Evolutionary conservation across 2,329 filamentous ascomycete species (phyloP).

Genomic region (Beauveria sp.): DNA sequence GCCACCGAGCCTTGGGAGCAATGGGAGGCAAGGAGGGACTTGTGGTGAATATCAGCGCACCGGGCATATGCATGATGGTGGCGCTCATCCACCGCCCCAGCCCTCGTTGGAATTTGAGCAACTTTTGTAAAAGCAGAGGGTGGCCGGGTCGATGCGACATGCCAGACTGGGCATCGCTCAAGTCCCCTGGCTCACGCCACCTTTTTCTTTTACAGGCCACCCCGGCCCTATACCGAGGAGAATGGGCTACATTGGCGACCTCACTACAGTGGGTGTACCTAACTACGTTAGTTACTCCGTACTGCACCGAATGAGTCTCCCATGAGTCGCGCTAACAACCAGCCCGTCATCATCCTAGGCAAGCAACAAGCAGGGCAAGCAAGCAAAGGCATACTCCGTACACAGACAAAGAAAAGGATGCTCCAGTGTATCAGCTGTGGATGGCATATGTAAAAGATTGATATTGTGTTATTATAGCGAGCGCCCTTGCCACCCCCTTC

Average conservation of each 20-base stretch:
- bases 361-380: not conserved
- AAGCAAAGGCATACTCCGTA: not conserved
- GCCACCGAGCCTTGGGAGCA: not conserved
- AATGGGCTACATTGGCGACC: not conserved
- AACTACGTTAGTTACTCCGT: too few relatives aligned
- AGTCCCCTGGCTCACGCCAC: slow-evolving; percentile 4
- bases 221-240: slow-evolving; percentile 5
- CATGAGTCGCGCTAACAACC: slow-evolving; percentile 1
- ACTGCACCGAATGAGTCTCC: not conserved
- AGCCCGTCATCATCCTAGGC: not conserved
- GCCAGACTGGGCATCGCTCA: slow-evolving; percentile 7
- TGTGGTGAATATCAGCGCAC: not conserved
- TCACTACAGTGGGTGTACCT: too few relatives aligned
- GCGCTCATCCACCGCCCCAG: slow-evolving; percentile 2
- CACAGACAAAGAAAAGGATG: not conserved
- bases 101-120: not conserved
- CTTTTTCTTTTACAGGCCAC: not conserved
- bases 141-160: slow-evolving; percentile 8
- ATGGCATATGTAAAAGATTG: not conserved
- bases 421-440: too few relatives aligned
- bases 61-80: slow-evolving; percentile 8
- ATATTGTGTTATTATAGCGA: not conserved
- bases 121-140: not conserved
- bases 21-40: too few relatives aligned
- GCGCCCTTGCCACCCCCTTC: not conserved